phyloP scores from a whole-genome alignment of 2,329 filamentous ascomycete species.

The Colletotrichum eleusines region DNA sequence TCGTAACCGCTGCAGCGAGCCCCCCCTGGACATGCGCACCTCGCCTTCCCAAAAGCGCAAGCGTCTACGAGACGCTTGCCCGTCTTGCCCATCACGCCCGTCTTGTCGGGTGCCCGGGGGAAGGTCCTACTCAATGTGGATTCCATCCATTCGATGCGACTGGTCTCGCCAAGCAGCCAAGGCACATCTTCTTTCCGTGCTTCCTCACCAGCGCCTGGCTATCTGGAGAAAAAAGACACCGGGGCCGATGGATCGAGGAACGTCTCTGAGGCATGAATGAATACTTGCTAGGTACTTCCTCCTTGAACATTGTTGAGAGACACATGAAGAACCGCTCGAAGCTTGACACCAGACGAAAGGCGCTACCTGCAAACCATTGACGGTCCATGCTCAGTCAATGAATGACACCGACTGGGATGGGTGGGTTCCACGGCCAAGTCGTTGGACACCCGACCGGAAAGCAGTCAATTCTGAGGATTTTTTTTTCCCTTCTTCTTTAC shows the following conservation, averaged over 20 bases:
- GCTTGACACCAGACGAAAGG: conserved; percentile 36
- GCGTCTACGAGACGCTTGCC: conserved; percentile 30
- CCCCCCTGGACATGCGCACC: not conserved
- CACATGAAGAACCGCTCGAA: conserved; percentile 35
- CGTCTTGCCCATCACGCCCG: conserved; percentile 4
- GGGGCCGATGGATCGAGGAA: not conserved
- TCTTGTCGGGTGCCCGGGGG: no score
- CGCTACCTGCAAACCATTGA: conserved; percentile 19
- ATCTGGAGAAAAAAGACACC: not conserved
- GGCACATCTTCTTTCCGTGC: conserved; percentile 1
- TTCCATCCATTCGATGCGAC: conserved; percentile 23
- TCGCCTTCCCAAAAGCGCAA: conserved; percentile 37
- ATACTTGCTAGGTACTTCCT: conserved; percentile 13
- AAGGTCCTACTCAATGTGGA: conserved; percentile 30
- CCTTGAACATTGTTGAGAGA: conserved; percentile 36
- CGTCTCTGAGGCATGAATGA: no score
- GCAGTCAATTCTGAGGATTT: not conserved
- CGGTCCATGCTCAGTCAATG: conserved; percentile 9
- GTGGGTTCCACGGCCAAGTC: conserved; percentile 12
- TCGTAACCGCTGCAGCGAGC: not conserved
- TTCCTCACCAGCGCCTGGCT: conserved; percentile 3
- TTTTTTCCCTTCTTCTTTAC: not conserved
- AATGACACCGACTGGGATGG: not conserved
- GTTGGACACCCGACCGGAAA: not conserved
- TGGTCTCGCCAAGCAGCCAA: conserved; percentile 27